Evolutionary conservation across 306 rosid species (phyloP).

Genomic region (Carpinus viminea): DNA sequence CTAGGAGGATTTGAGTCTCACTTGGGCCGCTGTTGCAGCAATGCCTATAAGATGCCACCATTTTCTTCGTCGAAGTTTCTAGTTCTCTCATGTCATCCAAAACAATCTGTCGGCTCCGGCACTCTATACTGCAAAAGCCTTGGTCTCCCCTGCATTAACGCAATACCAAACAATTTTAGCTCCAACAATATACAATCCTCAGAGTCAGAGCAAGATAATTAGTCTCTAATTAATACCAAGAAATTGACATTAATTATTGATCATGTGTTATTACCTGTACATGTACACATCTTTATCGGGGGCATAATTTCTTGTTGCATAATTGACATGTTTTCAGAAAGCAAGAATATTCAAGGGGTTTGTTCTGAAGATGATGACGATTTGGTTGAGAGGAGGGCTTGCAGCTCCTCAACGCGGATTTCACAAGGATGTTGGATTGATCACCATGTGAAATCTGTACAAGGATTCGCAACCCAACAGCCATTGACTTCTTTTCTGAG

Average conservation of each 20-base stretch:
- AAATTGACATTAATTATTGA: too few species aligned
- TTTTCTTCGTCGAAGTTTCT: slow-evolving; percentile 44
- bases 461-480: slow-evolving; percentile 46
- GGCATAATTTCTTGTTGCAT: slow-evolving; percentile 46
- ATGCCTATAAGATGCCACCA: slow-evolving; percentile 30
- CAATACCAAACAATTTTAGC: not conserved
- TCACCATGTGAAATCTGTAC: slow-evolving; percentile 22
- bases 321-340: slow-evolving; percentile 46
- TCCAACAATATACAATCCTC: not conserved
- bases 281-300: slow-evolving; percentile 52
- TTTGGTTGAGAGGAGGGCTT: slow-evolving; percentile 13
- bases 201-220: too few species aligned
- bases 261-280: slow-evolving; percentile 45
- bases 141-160: slow-evolving; percentile 45
- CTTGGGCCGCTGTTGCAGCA: not conserved
- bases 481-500: not conserved
- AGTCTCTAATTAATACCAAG: too few species aligned
- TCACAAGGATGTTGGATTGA: slow-evolving; percentile 34
- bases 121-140: slow-evolving; percentile 51
- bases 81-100: slow-evolving; percentile 44
- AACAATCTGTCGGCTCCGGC: slow-evolving; percentile 45
- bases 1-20: not conserved
- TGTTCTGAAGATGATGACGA: not conserved
- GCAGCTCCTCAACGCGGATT: slow-evolving; percentile 31
- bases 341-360: slow-evolving; percentile 15